A percentile compares a stretch with the other conserved stretches of the same genome.
Evolutionary conservation across 441 rosid genomes (phyloP).

Genomic region (Geranium incanum): DNA sequence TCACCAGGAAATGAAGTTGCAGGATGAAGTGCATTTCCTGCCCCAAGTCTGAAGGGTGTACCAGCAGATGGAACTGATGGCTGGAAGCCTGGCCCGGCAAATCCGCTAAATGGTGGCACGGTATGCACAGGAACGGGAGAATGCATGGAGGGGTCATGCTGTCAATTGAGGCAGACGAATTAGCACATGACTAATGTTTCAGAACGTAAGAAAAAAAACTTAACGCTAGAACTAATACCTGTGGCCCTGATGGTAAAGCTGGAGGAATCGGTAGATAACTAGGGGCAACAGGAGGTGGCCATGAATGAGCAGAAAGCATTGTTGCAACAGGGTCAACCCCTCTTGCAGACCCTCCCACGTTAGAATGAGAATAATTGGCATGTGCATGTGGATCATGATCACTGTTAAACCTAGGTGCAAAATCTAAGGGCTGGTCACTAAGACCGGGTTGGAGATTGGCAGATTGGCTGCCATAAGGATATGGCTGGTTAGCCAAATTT

Average conservation of each 20-base stretch:
- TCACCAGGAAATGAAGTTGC: constrained; percentile 58
- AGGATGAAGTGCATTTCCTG: constrained; percentile 56
- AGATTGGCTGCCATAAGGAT: constrained; percentile 52
- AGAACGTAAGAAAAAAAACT: constrained; percentile 16
- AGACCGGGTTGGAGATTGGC: constrained; percentile 40
- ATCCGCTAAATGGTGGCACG: constrained; percentile 62
- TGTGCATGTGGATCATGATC: constrained; percentile 42
- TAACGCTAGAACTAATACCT: constrained; percentile 37
- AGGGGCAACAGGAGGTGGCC: constrained; percentile 51
- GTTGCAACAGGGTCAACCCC: constrained; percentile 32
- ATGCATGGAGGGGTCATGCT: constrained; percentile 60
- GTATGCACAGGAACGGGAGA: constrained; percentile 51
- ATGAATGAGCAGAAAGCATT: constrained; percentile 38
- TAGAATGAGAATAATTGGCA: constrained; percentile 43
- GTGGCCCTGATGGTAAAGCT: constrained; percentile 44
- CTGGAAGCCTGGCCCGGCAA: constrained; percentile 56
- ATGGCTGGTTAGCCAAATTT: constrained; percentile 36
- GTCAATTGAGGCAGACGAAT: constrained; percentile 26
- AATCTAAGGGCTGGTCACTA: constrained; percentile 65
- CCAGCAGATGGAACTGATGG: constrained; percentile 33
- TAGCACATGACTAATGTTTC: constrained; percentile 12
- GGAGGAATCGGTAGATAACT: constrained; percentile 61
- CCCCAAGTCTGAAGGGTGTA: constrained; percentile 44
- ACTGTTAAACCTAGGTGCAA: constrained; percentile 48
- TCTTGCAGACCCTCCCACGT: constrained; percentile 29